Evolutionary conservation across 2,329 filamentous ascomycete species (phyloP).

Genomic region (Diaporthe ampelina): DNA sequence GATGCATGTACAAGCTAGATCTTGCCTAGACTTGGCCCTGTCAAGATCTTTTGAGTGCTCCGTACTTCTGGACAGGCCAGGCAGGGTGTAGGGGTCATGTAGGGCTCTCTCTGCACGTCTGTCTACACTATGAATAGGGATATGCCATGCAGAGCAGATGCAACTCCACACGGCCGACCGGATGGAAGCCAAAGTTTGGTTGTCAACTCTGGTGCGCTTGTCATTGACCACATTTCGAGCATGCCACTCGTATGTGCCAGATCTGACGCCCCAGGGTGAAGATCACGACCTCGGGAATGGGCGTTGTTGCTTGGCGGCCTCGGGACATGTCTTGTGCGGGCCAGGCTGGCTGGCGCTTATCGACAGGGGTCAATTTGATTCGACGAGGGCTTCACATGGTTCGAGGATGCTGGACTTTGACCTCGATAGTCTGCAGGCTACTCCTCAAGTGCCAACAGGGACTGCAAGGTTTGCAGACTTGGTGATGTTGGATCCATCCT

Average conservation of each 20-base stretch:
- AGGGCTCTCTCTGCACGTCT: not conserved
- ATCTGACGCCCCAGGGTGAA: no score
- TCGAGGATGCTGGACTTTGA: not conserved
- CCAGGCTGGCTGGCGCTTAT: not conserved
- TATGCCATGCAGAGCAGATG: not conserved
- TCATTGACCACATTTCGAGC: not conserved
- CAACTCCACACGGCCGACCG: not conserved
- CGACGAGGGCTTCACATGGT: not conserved
- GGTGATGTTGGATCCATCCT: not conserved
- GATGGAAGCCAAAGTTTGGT: slow-evolving; percentile 1
- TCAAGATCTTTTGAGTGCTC: not conserved
- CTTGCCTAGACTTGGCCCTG: not conserved
- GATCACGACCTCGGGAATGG: not conserved
- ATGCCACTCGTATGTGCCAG: not conserved
- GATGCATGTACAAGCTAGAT: not conserved
- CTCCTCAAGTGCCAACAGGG: no score
- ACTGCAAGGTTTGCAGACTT: not conserved
- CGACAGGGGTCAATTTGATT: not conserved
- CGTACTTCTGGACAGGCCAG: not conserved
- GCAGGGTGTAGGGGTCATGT: not conserved
- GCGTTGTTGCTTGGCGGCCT: not conserved
- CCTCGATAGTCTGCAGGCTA: not conserved
- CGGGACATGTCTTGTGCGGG: not conserved
- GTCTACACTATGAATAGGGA: not conserved
- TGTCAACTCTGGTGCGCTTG: not conserved